Evolutionary conservation across 352 stramenopile genomes (phyloP), one percentile per base, ranked within the genome.

Genomic region (Pythium aristosporum): DNA sequence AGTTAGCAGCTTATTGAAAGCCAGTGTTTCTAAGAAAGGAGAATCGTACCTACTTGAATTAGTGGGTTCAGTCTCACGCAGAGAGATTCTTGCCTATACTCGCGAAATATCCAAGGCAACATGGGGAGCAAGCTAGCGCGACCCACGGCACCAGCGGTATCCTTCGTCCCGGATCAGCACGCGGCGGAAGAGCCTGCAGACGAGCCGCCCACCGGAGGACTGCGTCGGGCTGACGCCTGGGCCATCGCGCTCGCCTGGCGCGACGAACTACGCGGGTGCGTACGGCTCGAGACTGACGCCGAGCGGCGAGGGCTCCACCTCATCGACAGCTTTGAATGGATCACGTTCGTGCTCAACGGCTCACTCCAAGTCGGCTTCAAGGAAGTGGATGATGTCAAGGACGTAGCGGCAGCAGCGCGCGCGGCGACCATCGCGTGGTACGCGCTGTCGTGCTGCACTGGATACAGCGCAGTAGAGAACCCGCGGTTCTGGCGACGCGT

Each of bases 401-500:
- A 44, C 4, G 18, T 25, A 18, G 58, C 32, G 3, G 4, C 21
- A 20, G 23, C 20, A 3, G 34, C 47, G 47, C 46, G 48, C 34
- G n/a, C 21, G 5, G 58, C 58, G 23, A 18, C 16, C 12, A 21
- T 58, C 36, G 51, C 48, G 39, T 67, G 60, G 60, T 39, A 37
- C 28, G 60, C 60, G 15, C 30, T 67, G 20, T 30, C 30, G 12
- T 59, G 28, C 20, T 67, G 60, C 41, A 21, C 23, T 32, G 60
- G 60, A 2, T 67, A 54, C 51, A 21, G 39, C 42, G 39, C 11
- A 5, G 12, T 16, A 1, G 49, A 59, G 30, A 61, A 61, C 36
- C 60, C 60, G 32, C 3, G 30, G 13, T 67, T 67, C 36, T 67
- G 60, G 60, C 57, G 53, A 13, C 49, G 51, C 32, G 60, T 67